Conservation (phyloP, 257 asterid genomes). For the Salvia miltiorrhiza region DNA sequence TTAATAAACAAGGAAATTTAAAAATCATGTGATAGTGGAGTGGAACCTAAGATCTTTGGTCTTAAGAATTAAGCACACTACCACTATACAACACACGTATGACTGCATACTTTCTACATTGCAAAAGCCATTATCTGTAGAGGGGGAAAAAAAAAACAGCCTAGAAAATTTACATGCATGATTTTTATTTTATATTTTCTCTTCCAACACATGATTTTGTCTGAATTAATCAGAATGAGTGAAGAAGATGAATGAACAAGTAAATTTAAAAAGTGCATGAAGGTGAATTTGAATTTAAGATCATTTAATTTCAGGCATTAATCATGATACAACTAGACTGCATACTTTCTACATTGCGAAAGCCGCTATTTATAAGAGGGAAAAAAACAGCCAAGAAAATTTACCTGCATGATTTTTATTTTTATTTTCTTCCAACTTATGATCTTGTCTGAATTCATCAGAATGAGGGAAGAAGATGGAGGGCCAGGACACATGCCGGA, state of each 20-base stretch:
- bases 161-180: constrained; percentile 6
- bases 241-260: constrained; percentile 37
- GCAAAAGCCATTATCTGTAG: not conserved
- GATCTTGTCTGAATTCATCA: not conserved
- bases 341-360: too few species aligned
- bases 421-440: not conserved
- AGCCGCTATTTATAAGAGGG: too few species aligned
- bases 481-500: constrained; percentile 38
- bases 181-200: not conserved
- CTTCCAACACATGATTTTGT: not conserved
- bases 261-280: too few species aligned
- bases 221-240: constrained; percentile 11
- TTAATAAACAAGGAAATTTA: too few species aligned
- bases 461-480: constrained; percentile 36
- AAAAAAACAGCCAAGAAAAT: not conserved
- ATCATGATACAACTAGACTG: too few species aligned
- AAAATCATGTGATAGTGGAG: too few species aligned
- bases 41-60: too few species aligned
- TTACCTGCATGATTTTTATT: not conserved
- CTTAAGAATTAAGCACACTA: too few species aligned
- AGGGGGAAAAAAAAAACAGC: not conserved
- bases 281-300: too few species aligned
- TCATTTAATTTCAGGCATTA: too few species aligned
- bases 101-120: too few species aligned
- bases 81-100: too few species aligned